Conservation (phyloP, 2,329 filamentous ascomycete species). For the Aspergillus sp. region DNA sequence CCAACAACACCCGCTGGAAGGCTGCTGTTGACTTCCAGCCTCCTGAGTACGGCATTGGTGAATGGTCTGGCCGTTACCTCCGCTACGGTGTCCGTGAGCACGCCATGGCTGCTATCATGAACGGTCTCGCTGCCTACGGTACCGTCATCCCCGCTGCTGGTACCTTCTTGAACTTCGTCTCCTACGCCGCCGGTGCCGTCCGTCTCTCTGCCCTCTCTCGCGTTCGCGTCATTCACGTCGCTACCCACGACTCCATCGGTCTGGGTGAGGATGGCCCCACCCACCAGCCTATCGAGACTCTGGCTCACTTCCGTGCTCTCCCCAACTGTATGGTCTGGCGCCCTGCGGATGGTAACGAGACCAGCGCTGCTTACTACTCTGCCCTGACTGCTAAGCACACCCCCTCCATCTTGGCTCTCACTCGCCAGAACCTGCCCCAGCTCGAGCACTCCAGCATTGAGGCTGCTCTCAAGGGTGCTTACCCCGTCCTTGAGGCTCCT, state of each 20-base stretch:
- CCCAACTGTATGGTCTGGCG: constrained; percentile 99
- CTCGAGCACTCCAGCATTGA: constrained; percentile 91
- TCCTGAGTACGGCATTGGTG: constrained; percentile 77
- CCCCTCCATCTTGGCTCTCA: constrained; percentile 89
- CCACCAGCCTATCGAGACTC: constrained; percentile 98
- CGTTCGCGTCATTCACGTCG: constrained; percentile 89
- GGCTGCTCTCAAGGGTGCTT: constrained; percentile 90
- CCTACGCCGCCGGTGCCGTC: constrained; percentile 92
- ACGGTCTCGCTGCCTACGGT: constrained; percentile 90
- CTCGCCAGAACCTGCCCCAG: constrained; percentile 97
- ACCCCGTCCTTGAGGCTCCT: constrained; percentile 81
- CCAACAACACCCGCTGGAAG: constrained; percentile 99
- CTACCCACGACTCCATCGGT: constrained; percentile 98
- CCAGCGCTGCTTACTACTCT: constrained; percentile 94
- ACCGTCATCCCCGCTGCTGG: constrained; percentile 90
- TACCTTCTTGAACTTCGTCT: constrained; percentile 99
- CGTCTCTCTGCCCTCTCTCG: constrained; percentile 91
- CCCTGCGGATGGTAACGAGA: constrained; percentile 97
- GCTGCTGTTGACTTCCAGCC: constrained; percentile 96
- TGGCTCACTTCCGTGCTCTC: constrained; percentile 96
- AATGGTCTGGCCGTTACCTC: constrained; percentile 84
- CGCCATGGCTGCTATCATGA: constrained; percentile 54
- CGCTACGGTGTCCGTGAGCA: constrained; percentile 55
- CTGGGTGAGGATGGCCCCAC: constrained; percentile 98
- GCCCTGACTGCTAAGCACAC: constrained; percentile 86